Percentiles rank a stretch among this genome's conserved stretches.
phyloP scores from a whole-genome alignment of 202 grass and related monocot genomes.

The Zoysia matrella region DNA sequence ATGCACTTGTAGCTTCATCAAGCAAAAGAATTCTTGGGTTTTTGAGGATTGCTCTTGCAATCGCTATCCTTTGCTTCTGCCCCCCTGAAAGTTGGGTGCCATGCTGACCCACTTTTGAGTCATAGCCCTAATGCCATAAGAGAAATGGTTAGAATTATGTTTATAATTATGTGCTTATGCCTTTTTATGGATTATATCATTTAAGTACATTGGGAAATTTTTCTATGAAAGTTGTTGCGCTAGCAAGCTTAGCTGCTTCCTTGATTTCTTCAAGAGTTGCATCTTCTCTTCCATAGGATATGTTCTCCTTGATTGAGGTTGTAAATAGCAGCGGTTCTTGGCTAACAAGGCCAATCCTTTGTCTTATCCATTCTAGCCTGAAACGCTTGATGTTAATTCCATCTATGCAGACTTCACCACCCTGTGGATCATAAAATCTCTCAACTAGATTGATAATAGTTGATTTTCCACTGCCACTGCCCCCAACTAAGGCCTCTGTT shows the following conservation, averaged over 20 bases:
- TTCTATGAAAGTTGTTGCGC: constrained; percentile 74
- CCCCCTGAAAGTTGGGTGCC: constrained; percentile 88
- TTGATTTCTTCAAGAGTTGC: constrained; percentile 79
- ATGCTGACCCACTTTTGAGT: constrained; percentile 69
- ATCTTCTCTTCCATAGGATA: constrained; percentile 70
- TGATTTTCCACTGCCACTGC: constrained; percentile 84
- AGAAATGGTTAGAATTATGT: constrained; percentile 30
- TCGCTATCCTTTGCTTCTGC: constrained; percentile 87
- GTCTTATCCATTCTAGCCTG: constrained; percentile 65
- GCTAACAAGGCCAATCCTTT: constrained; percentile 81
- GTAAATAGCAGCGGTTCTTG: constrained; percentile 80
- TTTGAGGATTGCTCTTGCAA: constrained; percentile 85
- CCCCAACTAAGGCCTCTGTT: constrained; percentile 80
- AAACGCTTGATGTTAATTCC: constrained; percentile 70
- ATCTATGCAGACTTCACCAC: constrained; percentile 68
- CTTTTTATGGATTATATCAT: constrained; percentile 23
- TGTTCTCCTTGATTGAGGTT: constrained; percentile 79
- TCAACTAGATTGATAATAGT: constrained; percentile 83
- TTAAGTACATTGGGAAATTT: constrained; percentile 76
- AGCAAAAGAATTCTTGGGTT: constrained; percentile 87
- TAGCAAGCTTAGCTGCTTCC: constrained; percentile 69
- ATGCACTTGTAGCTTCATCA: constrained; percentile 89
- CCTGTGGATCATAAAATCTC: constrained; percentile 52
- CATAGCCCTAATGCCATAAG: constrained; percentile 62
- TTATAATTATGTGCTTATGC: not conserved